These are phyloP conservation scores for Phaeosphaeriaceae sp. DNA, from an alignment of 2,329 filamentous ascomycete species.

Conservation along the genomic window DNA sequence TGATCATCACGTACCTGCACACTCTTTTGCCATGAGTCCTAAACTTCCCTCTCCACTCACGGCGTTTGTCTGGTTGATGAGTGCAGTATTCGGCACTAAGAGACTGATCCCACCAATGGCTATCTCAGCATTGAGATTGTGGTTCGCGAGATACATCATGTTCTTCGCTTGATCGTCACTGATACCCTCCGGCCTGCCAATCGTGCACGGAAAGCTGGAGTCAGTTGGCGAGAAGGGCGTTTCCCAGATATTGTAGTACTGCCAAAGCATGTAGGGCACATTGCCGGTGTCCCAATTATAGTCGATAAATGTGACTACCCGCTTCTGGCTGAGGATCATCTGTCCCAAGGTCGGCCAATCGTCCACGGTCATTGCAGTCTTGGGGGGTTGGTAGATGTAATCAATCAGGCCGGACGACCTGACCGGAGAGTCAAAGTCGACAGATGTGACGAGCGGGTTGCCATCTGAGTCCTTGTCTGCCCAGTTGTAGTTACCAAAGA, in stretches of 20 bases:
- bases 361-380: slow-evolving; percentile 74
- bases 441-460: slow-evolving; percentile 64
- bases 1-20: slow-evolving; percentile 37
- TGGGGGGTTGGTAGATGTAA: slow-evolving; percentile 78
- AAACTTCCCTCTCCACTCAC: slow-evolving; percentile 42
- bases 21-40: slow-evolving; percentile 41
- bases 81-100: slow-evolving; percentile 46
- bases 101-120: slow-evolving; percentile 33
- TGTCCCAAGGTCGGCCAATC: slow-evolving; percentile 88
- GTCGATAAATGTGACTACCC: slow-evolving; percentile 51
- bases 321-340: slow-evolving; percentile 50
- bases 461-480: slow-evolving; percentile 32
- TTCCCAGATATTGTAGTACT: slow-evolving; percentile 92
- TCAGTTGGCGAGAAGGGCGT: slow-evolving; percentile 81
- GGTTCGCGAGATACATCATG: slow-evolving; percentile 84
- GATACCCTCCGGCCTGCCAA: slow-evolving; percentile 77
- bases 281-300: slow-evolving; percentile 72
- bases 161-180: slow-evolving; percentile 58
- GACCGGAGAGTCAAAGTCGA: slow-evolving; percentile 72
- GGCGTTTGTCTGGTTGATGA: slow-evolving; percentile 45
- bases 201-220: slow-evolving; percentile 75
- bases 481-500: slow-evolving; percentile 78
- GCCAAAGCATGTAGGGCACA: slow-evolving; percentile 84
- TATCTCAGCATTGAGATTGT: slow-evolving; percentile 85
- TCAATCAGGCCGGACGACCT: slow-evolving; percentile 74